phyloP scores from a whole-genome alignment of 148 eudicot species.

The Fallopia convolvulus region DNA sequence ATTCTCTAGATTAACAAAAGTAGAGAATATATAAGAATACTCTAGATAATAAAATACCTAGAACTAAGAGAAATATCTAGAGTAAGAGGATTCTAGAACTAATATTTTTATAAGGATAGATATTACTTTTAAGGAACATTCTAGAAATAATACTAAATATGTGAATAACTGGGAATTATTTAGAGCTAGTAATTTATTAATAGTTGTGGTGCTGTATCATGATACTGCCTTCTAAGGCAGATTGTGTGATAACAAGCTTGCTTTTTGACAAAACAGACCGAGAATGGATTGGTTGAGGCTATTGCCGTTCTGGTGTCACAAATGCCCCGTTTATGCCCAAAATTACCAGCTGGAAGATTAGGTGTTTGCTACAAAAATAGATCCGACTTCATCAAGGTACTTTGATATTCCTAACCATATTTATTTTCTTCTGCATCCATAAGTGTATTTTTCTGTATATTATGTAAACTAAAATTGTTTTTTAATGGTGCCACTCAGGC shows the following conservation, averaged over 20 bases:
- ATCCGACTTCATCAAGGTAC: constrained; percentile 84
- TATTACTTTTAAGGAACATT: no score
- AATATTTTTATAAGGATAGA: no score
- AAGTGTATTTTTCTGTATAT: neutral
- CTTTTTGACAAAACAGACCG: constrained; percentile 47
- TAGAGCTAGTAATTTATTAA: no score
- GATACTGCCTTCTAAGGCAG: neutral
- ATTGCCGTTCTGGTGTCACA: constrained; percentile 82
- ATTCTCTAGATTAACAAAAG: no score
- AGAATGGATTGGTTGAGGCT: constrained; percentile 97
- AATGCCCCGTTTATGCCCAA: constrained; percentile 86
- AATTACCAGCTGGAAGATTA: constrained; percentile 44
- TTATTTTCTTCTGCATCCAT: neutral
- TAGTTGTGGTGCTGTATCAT: no score
- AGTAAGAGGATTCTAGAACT: no score
- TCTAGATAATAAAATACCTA: no score
- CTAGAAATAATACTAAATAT: no score
- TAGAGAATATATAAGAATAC: no score
- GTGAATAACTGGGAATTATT: no score
- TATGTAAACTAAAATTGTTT: neutral
- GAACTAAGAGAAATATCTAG: no score
- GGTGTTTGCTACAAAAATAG: constrained; percentile 73
- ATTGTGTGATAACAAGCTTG: neutral
- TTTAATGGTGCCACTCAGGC: constrained; percentile 37
- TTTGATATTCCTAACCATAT: neutral